Evolutionary conservation across 108 stramenopile species (phyloP).

Genomic region (Cyclotella sp.): DNA sequence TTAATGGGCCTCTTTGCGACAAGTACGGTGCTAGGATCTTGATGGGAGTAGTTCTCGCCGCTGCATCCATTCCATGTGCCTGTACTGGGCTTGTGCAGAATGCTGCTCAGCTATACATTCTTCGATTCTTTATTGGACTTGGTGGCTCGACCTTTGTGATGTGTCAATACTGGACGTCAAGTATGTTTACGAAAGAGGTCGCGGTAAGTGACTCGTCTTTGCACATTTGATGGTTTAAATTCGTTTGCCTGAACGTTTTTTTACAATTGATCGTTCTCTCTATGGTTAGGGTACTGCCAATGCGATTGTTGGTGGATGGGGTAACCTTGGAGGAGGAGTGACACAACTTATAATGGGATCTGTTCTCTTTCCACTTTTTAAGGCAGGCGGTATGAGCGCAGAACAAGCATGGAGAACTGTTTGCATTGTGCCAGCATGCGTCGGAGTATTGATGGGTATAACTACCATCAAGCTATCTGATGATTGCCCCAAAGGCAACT

Average conservation of each 20-base stretch:
- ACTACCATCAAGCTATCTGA: slow-evolving; percentile 63
- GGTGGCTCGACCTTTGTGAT: slow-evolving; percentile 87
- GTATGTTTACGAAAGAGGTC: slow-evolving; percentile 86
- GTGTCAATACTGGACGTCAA: slow-evolving; percentile 85
- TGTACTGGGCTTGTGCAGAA: slow-evolving; percentile 70
- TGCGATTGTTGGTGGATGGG: slow-evolving; percentile 76
- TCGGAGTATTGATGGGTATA: slow-evolving; percentile 57
- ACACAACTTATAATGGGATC: slow-evolving; percentile 77
- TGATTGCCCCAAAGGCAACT: slow-evolving; percentile 90
- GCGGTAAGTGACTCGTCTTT: slow-evolving; percentile 25
- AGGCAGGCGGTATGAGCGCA: slow-evolving; percentile 48
- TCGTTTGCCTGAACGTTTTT: not conserved
- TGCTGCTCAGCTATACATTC: slow-evolving; percentile 57
- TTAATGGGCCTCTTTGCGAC: slow-evolving; percentile 87
- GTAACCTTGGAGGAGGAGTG: slow-evolving; percentile 87
- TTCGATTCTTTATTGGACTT: slow-evolving; percentile 86
- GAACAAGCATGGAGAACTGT: slow-evolving; percentile 83
- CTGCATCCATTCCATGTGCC: slow-evolving; percentile 74
- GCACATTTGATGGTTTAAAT: not conserved
- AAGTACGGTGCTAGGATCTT: slow-evolving; percentile 72
- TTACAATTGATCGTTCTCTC: not conserved
- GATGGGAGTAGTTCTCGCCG: slow-evolving; percentile 64
- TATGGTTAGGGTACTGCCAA: slow-evolving; percentile 74
- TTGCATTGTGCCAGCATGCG: slow-evolving; percentile 75
- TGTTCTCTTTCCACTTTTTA: slow-evolving; percentile 74